phyloP scores from a whole-genome alignment of 176 grass and related monocot species.

The Musa schizocarpa region DNA sequence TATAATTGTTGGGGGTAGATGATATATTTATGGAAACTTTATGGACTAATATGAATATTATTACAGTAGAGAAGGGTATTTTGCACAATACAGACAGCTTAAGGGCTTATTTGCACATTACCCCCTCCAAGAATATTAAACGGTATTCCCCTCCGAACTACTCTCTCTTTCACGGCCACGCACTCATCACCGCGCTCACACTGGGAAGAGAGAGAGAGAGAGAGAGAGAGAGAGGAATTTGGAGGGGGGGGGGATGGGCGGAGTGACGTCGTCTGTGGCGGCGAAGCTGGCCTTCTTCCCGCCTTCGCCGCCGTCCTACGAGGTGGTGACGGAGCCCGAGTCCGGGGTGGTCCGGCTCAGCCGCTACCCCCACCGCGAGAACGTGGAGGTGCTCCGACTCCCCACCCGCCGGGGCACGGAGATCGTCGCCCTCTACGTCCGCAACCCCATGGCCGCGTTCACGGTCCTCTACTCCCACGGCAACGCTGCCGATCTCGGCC shows the following conservation, averaged over 20 bases:
- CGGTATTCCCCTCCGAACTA: too few relatives aligned
- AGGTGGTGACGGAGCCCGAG: constrained; percentile 31
- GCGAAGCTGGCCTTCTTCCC: constrained; percentile 86
- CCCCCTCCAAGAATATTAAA: too few relatives aligned
- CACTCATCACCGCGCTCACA: background rate
- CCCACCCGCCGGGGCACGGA: constrained; percentile 51
- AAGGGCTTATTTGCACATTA: too few relatives aligned
- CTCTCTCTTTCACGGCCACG: background rate
- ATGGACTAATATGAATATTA: too few relatives aligned
- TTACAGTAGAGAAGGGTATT: too few relatives aligned
- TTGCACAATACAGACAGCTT: too few relatives aligned
- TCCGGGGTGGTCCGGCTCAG: constrained; percentile 49
- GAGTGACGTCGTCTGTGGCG: constrained; percentile 67
- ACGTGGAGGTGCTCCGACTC: constrained; percentile 75
- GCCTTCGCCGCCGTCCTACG: constrained; percentile 70
- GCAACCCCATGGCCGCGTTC: constrained; percentile 59
- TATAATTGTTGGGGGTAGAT: too few relatives aligned
- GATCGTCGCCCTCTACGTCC: constrained; percentile 66
- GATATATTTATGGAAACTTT: too few relatives aligned
- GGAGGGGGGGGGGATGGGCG: constrained; percentile 39
- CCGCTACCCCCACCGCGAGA: constrained; percentile 63
- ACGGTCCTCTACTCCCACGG: constrained; percentile 87
- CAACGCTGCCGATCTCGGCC: constrained; percentile 86
- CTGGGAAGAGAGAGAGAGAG: background rate
- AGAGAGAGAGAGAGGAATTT: too few relatives aligned